A percentile compares a stretch with the other conserved stretches of the same genome.
phyloP scores from a whole-genome alignment of 2,329 filamentous ascomycete species.

The Phyllachora maydis region DNA sequence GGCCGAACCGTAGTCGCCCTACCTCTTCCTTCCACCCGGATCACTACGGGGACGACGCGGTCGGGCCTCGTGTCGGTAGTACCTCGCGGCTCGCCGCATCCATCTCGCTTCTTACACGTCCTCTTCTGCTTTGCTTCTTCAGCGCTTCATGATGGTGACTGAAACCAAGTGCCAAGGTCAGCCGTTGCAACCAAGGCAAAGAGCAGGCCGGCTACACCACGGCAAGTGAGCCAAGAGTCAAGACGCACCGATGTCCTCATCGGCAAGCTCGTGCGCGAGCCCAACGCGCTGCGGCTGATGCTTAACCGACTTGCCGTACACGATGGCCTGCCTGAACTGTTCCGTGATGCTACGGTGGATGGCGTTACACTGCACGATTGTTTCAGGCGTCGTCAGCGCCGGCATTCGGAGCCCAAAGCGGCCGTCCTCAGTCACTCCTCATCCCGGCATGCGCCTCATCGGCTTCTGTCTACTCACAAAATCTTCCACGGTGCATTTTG shows the following conservation, averaged over 20 bases:
- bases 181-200: slow-evolving; percentile 3
- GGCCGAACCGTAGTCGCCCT: too few species aligned
- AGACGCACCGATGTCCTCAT: slow-evolving; percentile 84
- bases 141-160: slow-evolving; percentile 54
- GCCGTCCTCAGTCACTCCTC: too few species aligned
- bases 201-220: too few species aligned
- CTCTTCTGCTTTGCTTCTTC: too few species aligned
- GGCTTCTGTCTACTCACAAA: slow-evolving; percentile 62
- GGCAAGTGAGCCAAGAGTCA: neutral
- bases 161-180: slow-evolving; percentile 6
- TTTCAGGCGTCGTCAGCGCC: too few species aligned
- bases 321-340: slow-evolving; percentile 85
- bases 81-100: too few species aligned
- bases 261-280: slow-evolving; percentile 71
- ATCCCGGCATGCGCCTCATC: slow-evolving; percentile 18
- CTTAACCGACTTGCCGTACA: slow-evolving; percentile 96
- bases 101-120: too few species aligned
- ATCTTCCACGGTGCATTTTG: slow-evolving; percentile 79
- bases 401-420: too few species aligned
- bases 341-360: slow-evolving; percentile 95
- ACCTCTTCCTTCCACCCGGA: too few species aligned
- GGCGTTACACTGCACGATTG: slow-evolving; percentile 61
- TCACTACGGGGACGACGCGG: too few species aligned
- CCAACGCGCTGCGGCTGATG: slow-evolving; percentile 96
- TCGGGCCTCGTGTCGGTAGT: too few species aligned